Conservation (phyloP, 805 yeast genomes). For the Saccharomycopsis sp. region DNA sequence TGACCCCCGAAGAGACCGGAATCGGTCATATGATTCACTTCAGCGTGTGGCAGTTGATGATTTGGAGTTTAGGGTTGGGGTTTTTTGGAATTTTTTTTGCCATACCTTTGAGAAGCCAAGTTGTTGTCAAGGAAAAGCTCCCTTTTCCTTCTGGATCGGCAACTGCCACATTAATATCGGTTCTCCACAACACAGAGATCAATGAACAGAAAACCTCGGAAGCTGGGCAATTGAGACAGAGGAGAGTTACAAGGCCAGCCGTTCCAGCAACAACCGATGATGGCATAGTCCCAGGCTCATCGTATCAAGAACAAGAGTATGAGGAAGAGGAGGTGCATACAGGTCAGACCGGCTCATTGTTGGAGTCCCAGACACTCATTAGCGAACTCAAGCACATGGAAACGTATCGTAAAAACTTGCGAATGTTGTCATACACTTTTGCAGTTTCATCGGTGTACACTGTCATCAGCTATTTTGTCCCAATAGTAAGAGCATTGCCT, state of each 20-base stretch:
- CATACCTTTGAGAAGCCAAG: slow-evolving; percentile 76
- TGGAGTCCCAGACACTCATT: slow-evolving; percentile 29
- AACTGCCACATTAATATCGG: slow-evolving; percentile 86
- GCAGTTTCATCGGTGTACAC: slow-evolving; percentile 65
- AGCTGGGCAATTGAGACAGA: background rate
- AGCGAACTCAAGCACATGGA: slow-evolving; percentile 24
- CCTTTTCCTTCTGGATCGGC: slow-evolving; percentile 96
- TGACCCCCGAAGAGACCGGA: slow-evolving; percentile 73
- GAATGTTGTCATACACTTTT: slow-evolving; percentile 54
- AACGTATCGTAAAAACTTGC: slow-evolving; percentile 47
- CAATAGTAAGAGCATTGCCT: slow-evolving; percentile 60
- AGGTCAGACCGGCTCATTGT: too few species aligned
- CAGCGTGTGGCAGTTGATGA: slow-evolving; percentile 43
- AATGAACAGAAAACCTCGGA: slow-evolving; percentile 19
- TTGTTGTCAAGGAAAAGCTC: slow-evolving; percentile 75
- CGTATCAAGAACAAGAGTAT: background rate
- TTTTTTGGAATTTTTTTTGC: slow-evolving; percentile 96
- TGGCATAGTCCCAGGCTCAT: too few species aligned
- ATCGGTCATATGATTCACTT: slow-evolving; percentile 32
- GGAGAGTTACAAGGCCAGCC: background rate
- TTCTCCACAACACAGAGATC: slow-evolving; percentile 64
- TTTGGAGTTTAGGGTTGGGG: slow-evolving; percentile 84
- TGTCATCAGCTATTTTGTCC: slow-evolving; percentile 59
- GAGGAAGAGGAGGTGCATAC: too few species aligned
- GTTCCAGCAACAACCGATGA: background rate